Conservation (phyloP, 768 basidiomycete species). For the Brasilioporus rufonigricans region DNA sequence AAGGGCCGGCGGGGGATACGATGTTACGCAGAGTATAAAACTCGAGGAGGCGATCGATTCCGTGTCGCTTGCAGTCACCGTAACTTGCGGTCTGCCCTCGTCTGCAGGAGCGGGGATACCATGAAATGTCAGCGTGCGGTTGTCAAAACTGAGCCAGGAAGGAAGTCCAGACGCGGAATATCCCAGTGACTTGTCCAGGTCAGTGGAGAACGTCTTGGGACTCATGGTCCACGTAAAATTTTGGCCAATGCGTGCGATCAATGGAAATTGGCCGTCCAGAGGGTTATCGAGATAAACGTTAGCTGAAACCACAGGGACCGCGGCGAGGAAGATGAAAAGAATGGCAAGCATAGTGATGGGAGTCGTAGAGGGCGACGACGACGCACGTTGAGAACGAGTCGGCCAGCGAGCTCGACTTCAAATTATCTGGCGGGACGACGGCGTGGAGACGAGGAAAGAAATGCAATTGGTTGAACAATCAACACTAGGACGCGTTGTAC, state of each 20-base stretch:
- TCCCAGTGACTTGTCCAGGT: conserved; percentile 39
- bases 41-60: conserved; percentile 49
- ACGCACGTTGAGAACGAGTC: conserved; percentile 43
- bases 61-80: conserved; percentile 59
- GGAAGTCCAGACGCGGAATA: conserved; percentile 64
- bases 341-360: conserved; percentile 60
- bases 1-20: conserved; percentile 51
- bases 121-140: conserved; percentile 52
- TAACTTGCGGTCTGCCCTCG: conserved; percentile 59
- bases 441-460: conserved; percentile 9
- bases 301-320: conserved; percentile 39
- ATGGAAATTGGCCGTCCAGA: conserved; percentile 70
- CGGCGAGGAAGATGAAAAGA: conserved; percentile 52
- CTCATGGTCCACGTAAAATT: conserved; percentile 72
- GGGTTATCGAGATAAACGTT: conserved; percentile 56
- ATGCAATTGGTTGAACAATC: conserved; percentile 11
- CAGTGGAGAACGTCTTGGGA: conserved; percentile 58
- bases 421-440: conserved; percentile 6
- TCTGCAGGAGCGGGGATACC: conserved; percentile 68
- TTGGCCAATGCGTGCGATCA: conserved; percentile 65
- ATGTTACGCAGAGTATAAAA: conserved; percentile 58
- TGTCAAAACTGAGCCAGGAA: conserved; percentile 75
- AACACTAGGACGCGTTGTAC: conserved; percentile 11
- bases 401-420: conserved; percentile 56
- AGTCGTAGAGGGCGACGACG: conserved; percentile 45